Percentiles rank a stretch among this genome's conserved stretches.
Conservation (phyloP, 2,329 filamentous ascomycete species). For the Lachnellula hyalina region DNA sequence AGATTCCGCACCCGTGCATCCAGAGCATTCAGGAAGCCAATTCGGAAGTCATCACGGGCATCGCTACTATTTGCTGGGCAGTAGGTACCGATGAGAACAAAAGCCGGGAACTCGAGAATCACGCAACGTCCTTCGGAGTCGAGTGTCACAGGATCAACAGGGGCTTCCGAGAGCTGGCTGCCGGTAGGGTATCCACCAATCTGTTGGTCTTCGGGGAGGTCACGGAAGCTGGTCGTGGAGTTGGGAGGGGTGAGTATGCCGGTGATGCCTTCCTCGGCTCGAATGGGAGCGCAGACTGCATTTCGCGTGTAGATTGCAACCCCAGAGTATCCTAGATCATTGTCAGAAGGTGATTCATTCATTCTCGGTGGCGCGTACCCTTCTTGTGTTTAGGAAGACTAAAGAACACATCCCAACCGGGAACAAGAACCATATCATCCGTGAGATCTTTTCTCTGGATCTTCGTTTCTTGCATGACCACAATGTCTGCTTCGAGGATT, state of each 20-base stretch:
- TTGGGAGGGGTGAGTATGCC: slow-evolving; percentile 72
- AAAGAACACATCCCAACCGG: slow-evolving; percentile 95
- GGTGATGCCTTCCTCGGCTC: slow-evolving; percentile 89
- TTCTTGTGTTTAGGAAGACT: slow-evolving; percentile 92
- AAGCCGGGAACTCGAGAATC: slow-evolving; percentile 87
- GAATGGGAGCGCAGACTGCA: slow-evolving; percentile 75
- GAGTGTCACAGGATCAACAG: slow-evolving; percentile 63
- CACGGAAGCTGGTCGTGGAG: slow-evolving; percentile 64
- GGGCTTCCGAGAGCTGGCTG: slow-evolving; percentile 58
- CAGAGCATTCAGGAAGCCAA: slow-evolving; percentile 72
- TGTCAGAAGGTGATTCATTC: neutral
- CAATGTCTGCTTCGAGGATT: slow-evolving; percentile 83
- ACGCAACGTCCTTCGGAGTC: slow-evolving; percentile 92
- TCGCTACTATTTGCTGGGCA: slow-evolving; percentile 87
- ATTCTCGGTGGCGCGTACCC: slow-evolving; percentile 44
- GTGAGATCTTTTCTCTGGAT: slow-evolving; percentile 87
- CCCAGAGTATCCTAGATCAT: slow-evolving; percentile 74
- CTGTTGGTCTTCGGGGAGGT: slow-evolving; percentile 65
- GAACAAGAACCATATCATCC: slow-evolving; percentile 93
- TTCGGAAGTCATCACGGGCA: slow-evolving; percentile 73
- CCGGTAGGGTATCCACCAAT: slow-evolving; percentile 84
- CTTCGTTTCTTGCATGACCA: slow-evolving; percentile 93
- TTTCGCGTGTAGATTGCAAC: slow-evolving; percentile 95
- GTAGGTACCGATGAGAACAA: slow-evolving; percentile 90
- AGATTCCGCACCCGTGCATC: slow-evolving; percentile 84